phyloP scores from a whole-genome alignment of 2,329 filamentous ascomycete genomes.

The Cadophora sp. region DNA sequence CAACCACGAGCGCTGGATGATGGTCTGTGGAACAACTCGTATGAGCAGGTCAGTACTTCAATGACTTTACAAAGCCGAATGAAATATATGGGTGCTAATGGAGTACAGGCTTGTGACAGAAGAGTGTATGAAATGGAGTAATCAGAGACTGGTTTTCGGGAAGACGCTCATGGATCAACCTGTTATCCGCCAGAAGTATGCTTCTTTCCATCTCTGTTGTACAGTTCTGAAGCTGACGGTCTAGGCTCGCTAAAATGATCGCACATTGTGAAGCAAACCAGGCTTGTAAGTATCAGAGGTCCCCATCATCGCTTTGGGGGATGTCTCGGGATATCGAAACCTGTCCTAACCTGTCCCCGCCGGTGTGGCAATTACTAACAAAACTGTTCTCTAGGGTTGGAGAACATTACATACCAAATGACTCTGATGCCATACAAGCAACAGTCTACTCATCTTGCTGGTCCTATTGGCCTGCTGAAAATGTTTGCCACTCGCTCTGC shows the following conservation, averaged over 20 bases:
- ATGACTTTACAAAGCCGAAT: not conserved
- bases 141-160: slow-evolving; percentile 84
- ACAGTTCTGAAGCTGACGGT: slow-evolving; percentile 23
- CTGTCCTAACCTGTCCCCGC: not conserved
- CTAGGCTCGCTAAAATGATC: slow-evolving; percentile 84
- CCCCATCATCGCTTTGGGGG: not conserved
- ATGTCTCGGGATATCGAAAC: not conserved
- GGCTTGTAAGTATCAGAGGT: slow-evolving; percentile 53
- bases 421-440: slow-evolving; percentile 81
- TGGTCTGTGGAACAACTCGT: slow-evolving; percentile 71
- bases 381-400: slow-evolving; percentile 59
- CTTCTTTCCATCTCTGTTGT: not conserved
- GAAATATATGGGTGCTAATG: not conserved
- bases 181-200: slow-evolving; percentile 80
- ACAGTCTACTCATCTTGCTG: slow-evolving; percentile 76
- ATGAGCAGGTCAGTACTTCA: slow-evolving; percentile 48
- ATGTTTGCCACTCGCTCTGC: slow-evolving; percentile 77
- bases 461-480: slow-evolving; percentile 84
- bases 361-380: not conserved
- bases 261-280: slow-evolving; percentile 82
- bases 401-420: slow-evolving; percentile 88
- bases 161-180: slow-evolving; percentile 85
- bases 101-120: slow-evolving; percentile 69
- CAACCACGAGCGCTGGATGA: slow-evolving; percentile 85
- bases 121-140: slow-evolving; percentile 87